Conservation (phyloP, 768 basidiomycete species). For the Pleurotus pulmonarius region DNA sequence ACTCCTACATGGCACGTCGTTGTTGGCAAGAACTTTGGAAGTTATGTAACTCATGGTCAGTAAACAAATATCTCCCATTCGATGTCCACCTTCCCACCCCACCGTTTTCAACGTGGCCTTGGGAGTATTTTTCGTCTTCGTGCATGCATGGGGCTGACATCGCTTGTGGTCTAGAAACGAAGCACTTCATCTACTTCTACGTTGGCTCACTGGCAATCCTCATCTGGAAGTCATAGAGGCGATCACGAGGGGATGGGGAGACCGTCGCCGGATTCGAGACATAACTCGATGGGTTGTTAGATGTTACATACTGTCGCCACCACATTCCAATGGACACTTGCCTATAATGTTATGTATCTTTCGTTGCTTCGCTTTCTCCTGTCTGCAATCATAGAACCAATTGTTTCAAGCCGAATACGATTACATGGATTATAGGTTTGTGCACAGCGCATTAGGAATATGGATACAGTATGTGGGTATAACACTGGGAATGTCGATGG, state of each 20-base stretch:
- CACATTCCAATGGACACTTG: background rate
- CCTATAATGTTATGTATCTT: background rate
- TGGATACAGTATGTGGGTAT: background rate
- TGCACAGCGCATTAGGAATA: background rate
- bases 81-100: constrained; percentile 6
- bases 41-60: constrained; percentile 95
- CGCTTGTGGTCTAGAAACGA: constrained; percentile 65
- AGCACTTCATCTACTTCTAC: constrained; percentile 99
- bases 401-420: background rate
- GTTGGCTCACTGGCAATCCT: constrained; percentile 89
- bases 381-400: background rate
- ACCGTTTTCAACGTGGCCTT: constrained; percentile 10
- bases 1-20: constrained; percentile 98
- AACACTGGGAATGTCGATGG: background rate
- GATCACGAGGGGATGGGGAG: background rate
- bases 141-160: constrained; percentile 9
- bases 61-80: constrained; percentile 12
- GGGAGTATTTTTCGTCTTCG: constrained; percentile 5
- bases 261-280: background rate
- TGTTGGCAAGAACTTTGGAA: constrained; percentile 98
- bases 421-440: background rate
- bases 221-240: constrained; percentile 84
- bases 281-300: constrained; percentile 1
- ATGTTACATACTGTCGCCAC: background rate
- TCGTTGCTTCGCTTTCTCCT: background rate